phyloP scores from a whole-genome alignment of 2,329 filamentous ascomycete genomes.

The Atkinsonella texensis region DNA sequence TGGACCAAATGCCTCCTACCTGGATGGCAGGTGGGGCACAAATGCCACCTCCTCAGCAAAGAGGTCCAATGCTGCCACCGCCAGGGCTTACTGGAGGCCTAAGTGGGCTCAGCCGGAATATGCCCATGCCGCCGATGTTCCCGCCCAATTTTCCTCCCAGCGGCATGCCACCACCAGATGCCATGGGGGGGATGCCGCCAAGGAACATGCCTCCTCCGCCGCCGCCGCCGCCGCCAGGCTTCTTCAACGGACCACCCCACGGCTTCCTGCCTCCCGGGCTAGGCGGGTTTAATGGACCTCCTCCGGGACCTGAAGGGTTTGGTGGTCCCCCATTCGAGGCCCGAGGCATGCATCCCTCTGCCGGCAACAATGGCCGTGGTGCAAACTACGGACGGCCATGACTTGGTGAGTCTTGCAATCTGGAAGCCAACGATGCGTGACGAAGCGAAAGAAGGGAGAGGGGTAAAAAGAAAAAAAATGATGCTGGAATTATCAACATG shows the following conservation, averaged over 20 bases:
- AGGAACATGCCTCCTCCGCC: conserved; percentile 31
- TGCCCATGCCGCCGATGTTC: conserved; percentile 46
- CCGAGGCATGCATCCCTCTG: conserved; percentile 38
- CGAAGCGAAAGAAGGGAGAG: background rate
- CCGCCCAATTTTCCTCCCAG: conserved; percentile 47
- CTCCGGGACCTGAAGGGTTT: conserved; percentile 34
- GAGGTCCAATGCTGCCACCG: conserved; percentile 47
- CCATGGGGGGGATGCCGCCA: conserved; percentile 36
- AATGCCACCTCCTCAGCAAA: conserved; percentile 28
- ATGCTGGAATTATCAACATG: no score
- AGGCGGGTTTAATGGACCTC: conserved; percentile 42
- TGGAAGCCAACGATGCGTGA: no score
- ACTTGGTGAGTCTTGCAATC: background rate
- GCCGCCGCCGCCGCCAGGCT: conserved; percentile 43
- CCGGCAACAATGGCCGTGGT: conserved; percentile 29
- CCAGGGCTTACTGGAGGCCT: conserved; percentile 36
- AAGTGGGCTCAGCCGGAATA: conserved; percentile 22
- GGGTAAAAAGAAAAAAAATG: background rate
- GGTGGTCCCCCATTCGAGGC: conserved; percentile 39
- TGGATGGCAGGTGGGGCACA: conserved; percentile 38
- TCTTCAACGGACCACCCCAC: conserved; percentile 38
- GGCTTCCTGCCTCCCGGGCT: conserved; percentile 45
- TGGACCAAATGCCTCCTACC: conserved; percentile 47
- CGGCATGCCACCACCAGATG: conserved; percentile 34
- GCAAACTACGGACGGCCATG: conserved; percentile 22